Conservation (phyloP, 1,284 basidiomycete genomes). For the Inonotus hispidus region DNA sequence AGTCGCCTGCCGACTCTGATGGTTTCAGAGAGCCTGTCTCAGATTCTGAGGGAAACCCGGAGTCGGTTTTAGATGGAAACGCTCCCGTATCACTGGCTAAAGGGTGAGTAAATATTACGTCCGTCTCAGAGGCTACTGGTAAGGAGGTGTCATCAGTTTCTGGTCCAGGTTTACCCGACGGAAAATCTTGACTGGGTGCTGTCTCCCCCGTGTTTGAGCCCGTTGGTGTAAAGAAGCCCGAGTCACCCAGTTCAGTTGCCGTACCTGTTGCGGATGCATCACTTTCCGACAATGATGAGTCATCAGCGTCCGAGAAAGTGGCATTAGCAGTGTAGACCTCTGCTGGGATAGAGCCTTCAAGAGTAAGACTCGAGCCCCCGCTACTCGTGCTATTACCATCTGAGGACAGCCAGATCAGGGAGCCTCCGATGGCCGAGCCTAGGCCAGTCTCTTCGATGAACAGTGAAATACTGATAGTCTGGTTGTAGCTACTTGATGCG, state of each 20-base stretch:
- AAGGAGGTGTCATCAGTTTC: background rate
- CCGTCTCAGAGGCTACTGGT: background rate
- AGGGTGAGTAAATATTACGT: background rate
- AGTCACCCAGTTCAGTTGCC: background rate
- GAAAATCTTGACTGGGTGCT: background rate
- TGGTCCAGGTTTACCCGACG: background rate
- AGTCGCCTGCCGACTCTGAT: too few relatives aligned
- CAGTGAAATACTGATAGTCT: conserved; percentile 9
- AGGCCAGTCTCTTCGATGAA: conserved; percentile 7
- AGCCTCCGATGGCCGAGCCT: conserved; percentile 8
- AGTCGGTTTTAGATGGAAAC: background rate
- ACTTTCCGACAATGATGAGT: background rate
- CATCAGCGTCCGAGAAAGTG: background rate
- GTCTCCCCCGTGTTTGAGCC: background rate
- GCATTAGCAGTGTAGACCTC: background rate
- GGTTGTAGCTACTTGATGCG: background rate
- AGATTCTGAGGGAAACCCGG: background rate
- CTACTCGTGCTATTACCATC: background rate
- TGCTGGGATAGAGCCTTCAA: background rate
- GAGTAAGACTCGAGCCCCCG: background rate
- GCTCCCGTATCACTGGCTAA: background rate
- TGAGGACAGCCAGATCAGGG: conserved; percentile 7
- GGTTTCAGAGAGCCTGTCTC: too few relatives aligned
- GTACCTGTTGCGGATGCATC: background rate
- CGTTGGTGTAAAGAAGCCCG: background rate